Percentiles rank a stretch among this genome's conserved stretches.
Evolutionary conservation across 495 filamentous ascomycete species (phyloP).

Genomic region (Lindgomyces ingoldianus): DNA sequence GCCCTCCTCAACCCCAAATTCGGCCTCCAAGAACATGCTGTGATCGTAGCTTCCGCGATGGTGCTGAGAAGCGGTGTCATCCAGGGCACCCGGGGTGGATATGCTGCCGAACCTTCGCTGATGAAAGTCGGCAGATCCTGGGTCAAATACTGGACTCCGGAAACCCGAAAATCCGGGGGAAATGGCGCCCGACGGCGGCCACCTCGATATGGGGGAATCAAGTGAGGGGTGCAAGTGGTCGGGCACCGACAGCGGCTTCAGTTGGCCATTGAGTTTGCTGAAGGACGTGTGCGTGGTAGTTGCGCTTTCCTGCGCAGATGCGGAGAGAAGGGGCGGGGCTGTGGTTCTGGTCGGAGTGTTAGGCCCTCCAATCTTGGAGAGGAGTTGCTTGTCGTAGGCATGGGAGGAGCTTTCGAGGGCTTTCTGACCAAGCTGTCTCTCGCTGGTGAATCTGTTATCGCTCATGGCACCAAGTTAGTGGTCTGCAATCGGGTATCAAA

Average conservation of each 20-base stretch:
- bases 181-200: conserved; percentile 41
- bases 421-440: conserved; percentile 58
- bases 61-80: conserved; percentile 49
- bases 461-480: conserved; percentile 40
- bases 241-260: conserved; percentile 43
- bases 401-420: conserved; percentile 64
- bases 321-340: conserved; percentile 43
- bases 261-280: conserved; percentile 38
- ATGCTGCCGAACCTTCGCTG: conserved; percentile 57
- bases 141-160: conserved; percentile 51
- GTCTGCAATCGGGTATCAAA: too few relatives aligned
- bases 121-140: conserved; percentile 48
- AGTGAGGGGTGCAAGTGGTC: conserved; percentile 40
- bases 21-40: conserved; percentile 66
- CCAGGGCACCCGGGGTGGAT: conserved; percentile 46
- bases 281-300: conserved; percentile 22
- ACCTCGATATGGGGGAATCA: conserved; percentile 41
- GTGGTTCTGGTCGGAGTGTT: conserved; percentile 60
- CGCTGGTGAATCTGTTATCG: conserved; percentile 59
- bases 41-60: conserved; percentile 63
- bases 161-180: conserved; percentile 42
- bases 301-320: conserved; percentile 33
- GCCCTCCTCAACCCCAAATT: conserved; percentile 46
- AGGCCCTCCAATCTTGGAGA: conserved; percentile 72
- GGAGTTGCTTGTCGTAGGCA: conserved; percentile 74